Conservation (phyloP, 179 eudicot genomes). For the Amaranthus tricolor region DNA sequence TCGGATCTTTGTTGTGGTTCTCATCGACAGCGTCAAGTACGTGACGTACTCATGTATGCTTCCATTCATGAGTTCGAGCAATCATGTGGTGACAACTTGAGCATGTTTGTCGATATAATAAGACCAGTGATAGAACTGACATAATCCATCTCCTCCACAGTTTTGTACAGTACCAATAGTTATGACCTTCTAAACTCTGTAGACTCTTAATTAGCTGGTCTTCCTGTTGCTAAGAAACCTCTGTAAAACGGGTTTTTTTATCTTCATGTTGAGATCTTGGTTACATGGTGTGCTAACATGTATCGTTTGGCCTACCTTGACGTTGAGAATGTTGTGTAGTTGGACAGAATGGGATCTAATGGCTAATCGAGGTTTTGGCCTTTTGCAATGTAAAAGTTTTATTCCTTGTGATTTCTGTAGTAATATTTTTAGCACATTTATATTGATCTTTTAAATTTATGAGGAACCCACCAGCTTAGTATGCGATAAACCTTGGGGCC, state of each 20-base stretch:
- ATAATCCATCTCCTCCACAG: slow-evolving; percentile 20
- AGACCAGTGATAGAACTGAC: slow-evolving; percentile 6
- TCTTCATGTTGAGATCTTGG: slow-evolving; percentile 5
- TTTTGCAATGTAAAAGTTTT: not conserved
- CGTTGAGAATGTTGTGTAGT: slow-evolving; percentile 6
- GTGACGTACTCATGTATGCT: slow-evolving; percentile 96
- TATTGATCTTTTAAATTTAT: too few species aligned
- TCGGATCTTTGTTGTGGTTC: slow-evolving; percentile 86
- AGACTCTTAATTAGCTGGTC: not conserved
- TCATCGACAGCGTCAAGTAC: slow-evolving; percentile 88
- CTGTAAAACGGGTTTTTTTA: slow-evolving; percentile 15
- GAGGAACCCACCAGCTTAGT: too few species aligned
- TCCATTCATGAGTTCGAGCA: slow-evolving; percentile 64
- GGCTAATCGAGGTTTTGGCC: not conserved
- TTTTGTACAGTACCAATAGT: slow-evolving; percentile 35
- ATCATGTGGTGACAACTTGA: slow-evolving; percentile 60
- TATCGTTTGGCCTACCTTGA: slow-evolving; percentile 1
- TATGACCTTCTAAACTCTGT: not conserved
- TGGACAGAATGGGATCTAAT: slow-evolving; percentile 20
- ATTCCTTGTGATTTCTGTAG: too few species aligned
- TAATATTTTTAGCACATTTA: too few species aligned
- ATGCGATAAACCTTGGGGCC: too few species aligned
- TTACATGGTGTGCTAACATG: slow-evolving; percentile 11
- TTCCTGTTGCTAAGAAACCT: slow-evolving; percentile 2
- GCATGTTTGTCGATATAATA: slow-evolving; percentile 1